Percentiles rank a stretch among this genome's conserved stretches.
Conservation (phyloP, 805 yeast genomes). For the Starmerella geochares region DNA sequence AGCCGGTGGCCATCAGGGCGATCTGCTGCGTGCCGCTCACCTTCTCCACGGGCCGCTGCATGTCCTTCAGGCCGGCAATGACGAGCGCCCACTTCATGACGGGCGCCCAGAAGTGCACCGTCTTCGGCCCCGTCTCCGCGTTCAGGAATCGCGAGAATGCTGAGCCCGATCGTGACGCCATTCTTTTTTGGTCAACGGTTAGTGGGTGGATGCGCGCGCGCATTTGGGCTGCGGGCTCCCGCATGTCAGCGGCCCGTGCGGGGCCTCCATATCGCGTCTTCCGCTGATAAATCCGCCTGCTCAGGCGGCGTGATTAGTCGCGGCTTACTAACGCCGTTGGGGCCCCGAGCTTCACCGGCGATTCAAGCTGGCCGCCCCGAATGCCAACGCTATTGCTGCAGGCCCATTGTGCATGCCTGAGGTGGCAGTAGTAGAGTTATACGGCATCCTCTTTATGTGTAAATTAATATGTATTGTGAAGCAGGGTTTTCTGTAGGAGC, state of each 20-base stretch:
- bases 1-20: conserved; percentile 83
- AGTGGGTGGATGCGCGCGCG: neutral
- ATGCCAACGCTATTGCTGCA: too few relatives aligned
- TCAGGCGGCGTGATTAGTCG: too few relatives aligned
- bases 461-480: too few relatives aligned
- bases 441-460: too few relatives aligned
- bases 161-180: conserved; percentile 20
- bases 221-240: neutral
- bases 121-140: conserved; percentile 89
- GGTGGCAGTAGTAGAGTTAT: too few relatives aligned
- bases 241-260: conserved; percentile 3
- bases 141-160: conserved; percentile 57
- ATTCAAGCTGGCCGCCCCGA: too few relatives aligned
- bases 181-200: neutral
- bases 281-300: neutral
- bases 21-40: conserved; percentile 81
- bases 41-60: conserved; percentile 82
- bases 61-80: conserved; percentile 79
- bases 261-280: neutral
- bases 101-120: conserved; percentile 92
- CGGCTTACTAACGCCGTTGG: too few relatives aligned
- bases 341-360: too few relatives aligned
- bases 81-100: conserved; percentile 70
- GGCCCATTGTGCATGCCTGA: too few relatives aligned
- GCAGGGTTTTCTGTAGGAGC: too few relatives aligned